Evolutionary conservation across 148 eudicot genomes (phyloP), one percentile per base, ranked within the genome.

Genomic region (Fagopyrum esculentum): DNA sequence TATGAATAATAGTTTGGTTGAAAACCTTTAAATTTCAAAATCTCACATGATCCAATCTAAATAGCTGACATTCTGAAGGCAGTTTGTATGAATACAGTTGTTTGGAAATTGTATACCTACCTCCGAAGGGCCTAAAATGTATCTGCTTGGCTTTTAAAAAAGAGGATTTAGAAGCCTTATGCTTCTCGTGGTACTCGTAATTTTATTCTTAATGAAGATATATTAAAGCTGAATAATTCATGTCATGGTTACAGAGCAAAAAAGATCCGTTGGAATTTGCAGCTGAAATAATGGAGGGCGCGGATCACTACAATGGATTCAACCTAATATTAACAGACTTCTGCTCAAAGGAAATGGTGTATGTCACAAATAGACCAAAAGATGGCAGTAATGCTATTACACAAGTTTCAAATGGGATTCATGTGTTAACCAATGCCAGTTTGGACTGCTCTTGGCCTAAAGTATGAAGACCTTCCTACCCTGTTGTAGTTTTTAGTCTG

Each of bases 371-470:
- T 86, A 80, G 98, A 74, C 91, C 90, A 0, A 83, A 84, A 76
- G 86, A 78, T 52, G 87, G 80, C 6, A 84, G 77, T 35, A 64
- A 82, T 4, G 76, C 77, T 22, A 74, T 81, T 19, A 17, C 71
- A n/a, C 79, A 85, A 57, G 93, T 94, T 77, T 75, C 88, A 52
- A 82, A 90, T 55, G 98, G 95, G 45, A 80, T 87, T 77, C 98
- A 91, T 78, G 96, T 94, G 66, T 72, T 94, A 55, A 87, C 95
- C 44, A 94, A 89, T 84, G 91, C 91, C 76, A 87, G 76, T 47
- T 87, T 93, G 60, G 95, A 94, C 84, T 76, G 85, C 6, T 90
- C 88, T 69, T 94, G 98, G 98, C 86, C 86, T 54, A 91, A 91
- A 89, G 98, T 93, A 74, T 75, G 74, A 49, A 72, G 7, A 6